Conservation (phyloP, 495 filamentous ascomycete species). For the Xylona heveae region DNA sequence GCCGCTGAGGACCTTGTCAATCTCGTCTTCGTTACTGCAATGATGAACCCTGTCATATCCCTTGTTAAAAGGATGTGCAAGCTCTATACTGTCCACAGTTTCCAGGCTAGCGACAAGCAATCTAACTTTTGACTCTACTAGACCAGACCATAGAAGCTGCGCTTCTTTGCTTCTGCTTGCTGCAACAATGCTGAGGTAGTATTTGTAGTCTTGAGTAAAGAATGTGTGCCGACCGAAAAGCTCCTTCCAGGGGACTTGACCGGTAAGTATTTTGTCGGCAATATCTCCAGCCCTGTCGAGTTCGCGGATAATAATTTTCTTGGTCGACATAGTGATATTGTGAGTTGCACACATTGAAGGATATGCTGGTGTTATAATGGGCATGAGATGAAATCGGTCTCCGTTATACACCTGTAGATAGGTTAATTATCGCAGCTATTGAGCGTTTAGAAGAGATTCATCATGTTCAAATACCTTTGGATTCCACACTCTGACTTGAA, state of each 20-base stretch:
- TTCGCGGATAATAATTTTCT: conserved; percentile 61
- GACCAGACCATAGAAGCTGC: conserved; percentile 70
- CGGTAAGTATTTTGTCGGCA: conserved; percentile 57
- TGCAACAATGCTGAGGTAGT: conserved; percentile 79
- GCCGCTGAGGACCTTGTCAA: conserved; percentile 47
- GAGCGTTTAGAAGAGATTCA: too few species aligned
- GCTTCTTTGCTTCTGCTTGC: conserved; percentile 69
- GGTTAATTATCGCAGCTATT: too few species aligned
- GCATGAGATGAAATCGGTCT: conserved; percentile 79
- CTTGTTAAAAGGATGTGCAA: conserved; percentile 85
- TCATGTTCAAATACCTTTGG: conserved; percentile 37
- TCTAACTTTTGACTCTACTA: conserved; percentile 82
- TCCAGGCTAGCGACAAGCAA: conserved; percentile 66
- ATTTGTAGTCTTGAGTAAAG: conserved; percentile 81
- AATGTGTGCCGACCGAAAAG: conserved; percentile 76
- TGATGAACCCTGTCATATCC: conserved; percentile 65
- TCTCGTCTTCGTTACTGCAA: conserved; percentile 48
- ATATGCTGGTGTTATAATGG: conserved; percentile 87
- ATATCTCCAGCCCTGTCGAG: conserved; percentile 57
- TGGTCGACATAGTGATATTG: conserved; percentile 74
- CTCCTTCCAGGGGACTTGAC: conserved; percentile 61
- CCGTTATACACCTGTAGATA: conserved; percentile 44
- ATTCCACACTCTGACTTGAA: conserved; percentile 82
- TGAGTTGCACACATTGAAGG: conserved; percentile 93
- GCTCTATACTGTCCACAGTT: conserved; percentile 43